Evolutionary conservation across 768 basidiomycete species (phyloP).

Genomic region (Leccinum imitatum): DNA sequence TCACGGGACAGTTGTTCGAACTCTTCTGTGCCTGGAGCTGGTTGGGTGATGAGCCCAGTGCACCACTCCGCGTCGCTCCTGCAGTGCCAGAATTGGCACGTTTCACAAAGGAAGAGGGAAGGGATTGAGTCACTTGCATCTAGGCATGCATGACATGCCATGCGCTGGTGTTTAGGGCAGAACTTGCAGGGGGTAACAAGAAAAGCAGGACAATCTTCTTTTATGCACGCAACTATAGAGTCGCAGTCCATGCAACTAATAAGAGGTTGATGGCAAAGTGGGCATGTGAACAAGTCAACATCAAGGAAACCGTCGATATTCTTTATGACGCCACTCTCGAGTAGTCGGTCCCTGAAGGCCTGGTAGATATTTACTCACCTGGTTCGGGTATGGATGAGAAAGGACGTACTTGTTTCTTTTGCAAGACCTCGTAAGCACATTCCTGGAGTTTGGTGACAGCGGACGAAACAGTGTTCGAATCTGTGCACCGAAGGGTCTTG

Average conservation of each 20-base stretch:
- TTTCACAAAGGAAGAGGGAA: slow-evolving; percentile 9
- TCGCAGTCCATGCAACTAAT: slow-evolving; percentile 12
- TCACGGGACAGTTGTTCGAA: slow-evolving; percentile 1
- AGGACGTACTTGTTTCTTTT: slow-evolving; percentile 5
- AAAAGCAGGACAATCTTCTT: not conserved
- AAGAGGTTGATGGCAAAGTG: slow-evolving; percentile 4
- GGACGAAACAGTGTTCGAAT: not conserved
- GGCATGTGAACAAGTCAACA: slow-evolving; percentile 16
- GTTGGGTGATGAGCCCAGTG: slow-evolving; percentile 10
- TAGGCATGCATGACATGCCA: slow-evolving; percentile 11
- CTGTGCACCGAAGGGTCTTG: not conserved
- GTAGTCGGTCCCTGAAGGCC: slow-evolving; percentile 11
- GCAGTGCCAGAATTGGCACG: slow-evolving; percentile 13
- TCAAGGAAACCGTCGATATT: slow-evolving; percentile 4
- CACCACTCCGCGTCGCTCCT: slow-evolving; percentile 18
- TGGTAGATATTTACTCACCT: slow-evolving; percentile 2
- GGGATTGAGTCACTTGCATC: not conserved
- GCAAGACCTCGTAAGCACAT: slow-evolving; percentile 6
- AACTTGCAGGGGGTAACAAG: not conserved
- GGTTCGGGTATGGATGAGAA: not conserved
- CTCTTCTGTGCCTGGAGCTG: slow-evolving; percentile 7
- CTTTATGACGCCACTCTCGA: not conserved
- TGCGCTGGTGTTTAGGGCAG: slow-evolving; percentile 6
- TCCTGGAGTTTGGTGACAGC: slow-evolving; percentile 9
- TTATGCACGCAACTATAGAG: slow-evolving; percentile 3